Base-by-base conservation (phyloP, 1,284 basidiomycete species). In the Moniliophthora roreri region DNA sequence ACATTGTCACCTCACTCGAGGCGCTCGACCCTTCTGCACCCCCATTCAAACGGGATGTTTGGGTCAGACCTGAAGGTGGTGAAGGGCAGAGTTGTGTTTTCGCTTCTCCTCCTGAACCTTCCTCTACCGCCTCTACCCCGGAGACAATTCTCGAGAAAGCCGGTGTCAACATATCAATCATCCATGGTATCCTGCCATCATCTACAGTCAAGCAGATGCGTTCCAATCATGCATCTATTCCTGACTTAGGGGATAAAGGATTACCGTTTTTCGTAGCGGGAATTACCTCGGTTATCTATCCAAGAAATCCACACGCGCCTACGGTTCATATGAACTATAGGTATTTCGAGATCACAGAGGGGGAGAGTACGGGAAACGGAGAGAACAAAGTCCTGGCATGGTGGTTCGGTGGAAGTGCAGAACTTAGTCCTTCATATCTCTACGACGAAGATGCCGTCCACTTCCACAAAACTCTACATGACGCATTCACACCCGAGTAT, bases 351-450 rank as follows among this genome's bases (percentile, higher is more conserved):
- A 81, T 94, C 60, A 85, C 84, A 13, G 82, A 89, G 59, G 63
- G 57, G 1, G 62, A 51, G 8, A 66, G 70, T 28, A 71, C 69
- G 37, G 61, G 68, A 34, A 61, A 68, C 35, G 63, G 64, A 34
- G 62, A 71, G 49, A 67, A 75, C 10, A 78, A 82, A 61, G 70
- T 91, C 11, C 70, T 94, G 36, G 89, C 94, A 8, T 99, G 95
- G 95, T 99, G 97, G 97, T 99, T 98, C 65, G 96, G 96, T 41
- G 96, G 96, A 35, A 96, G 96, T n/a, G 85, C 87, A 2, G 96
- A 99, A 69, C 79, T 99, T 44, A 99, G 97, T 0, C 97, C 97
- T 0, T 89, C 89, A 11, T 98, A 98, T 70, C 80, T 99, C 8
- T 94, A 89, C 72, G 84, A 87, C 57, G 89, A 91, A 56, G 96